Evolutionary conservation across 208 protist species (phyloP), one percentile per base, ranked within the genome.

Genomic region (Spongospora subterranea): DNA sequence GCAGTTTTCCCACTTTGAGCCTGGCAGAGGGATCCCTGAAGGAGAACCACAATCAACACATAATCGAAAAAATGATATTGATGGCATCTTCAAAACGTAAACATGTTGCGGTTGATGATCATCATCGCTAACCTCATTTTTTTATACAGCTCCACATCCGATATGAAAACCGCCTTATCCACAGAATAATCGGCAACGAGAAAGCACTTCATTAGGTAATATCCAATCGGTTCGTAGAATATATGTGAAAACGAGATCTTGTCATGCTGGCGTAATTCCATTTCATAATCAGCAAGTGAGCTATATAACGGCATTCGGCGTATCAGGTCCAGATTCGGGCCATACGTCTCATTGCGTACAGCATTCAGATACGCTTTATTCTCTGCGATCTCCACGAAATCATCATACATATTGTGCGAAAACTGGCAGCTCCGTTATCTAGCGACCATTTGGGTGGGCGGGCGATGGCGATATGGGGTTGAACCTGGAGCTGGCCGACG

Each of bases 191-290:
- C 77, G 13, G 90, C 90, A 20, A 91, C 38, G 11, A 91, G 66
- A 32, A 91, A 91, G 90, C 90, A 91, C 90, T 91, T 91, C 43
- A 91, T 20, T 76, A 91, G 65, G 90, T 91, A 91, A 41, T 90
- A 91, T 54, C 90, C 90, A 40, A 88, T 88, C 0, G 90, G 41
- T 89, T 91, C 77, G 45, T 91, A 32, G 66, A 91, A 91, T 6
- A 91, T 41, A 35, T 64, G 11, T 13, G 65, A 39, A 41, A 91
- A 91, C 45, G 32, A 50, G 0, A 91, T 17, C 45, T 91, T 1
- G 17, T 54, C 76, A 17, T 88, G 39, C 66, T 88, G 43, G n/a
- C 66, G 65, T 38, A 91, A 45, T 29, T 43, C n/a, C 6, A 17
- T 35, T n/a, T 82, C 71, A n/a, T 82, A 82, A 39, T 82, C 71